These are phyloP conservation scores for Amauroascus verrucosus DNA, from an alignment of 2,329 filamentous ascomycete genomes.

Conservation along the genomic window DNA sequence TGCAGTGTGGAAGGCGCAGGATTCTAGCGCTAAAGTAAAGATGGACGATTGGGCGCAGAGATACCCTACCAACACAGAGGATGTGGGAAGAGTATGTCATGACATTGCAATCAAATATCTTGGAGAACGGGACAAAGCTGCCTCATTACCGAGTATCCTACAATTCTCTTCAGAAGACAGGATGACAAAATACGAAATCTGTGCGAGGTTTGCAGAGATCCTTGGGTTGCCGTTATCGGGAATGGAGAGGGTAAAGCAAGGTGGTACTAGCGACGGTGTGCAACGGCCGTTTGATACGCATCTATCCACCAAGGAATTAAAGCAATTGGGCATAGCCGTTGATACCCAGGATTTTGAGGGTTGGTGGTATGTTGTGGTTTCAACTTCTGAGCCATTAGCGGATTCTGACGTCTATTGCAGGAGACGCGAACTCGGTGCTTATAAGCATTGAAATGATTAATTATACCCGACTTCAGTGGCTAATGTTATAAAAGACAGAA, in stretches of 20 bases:
- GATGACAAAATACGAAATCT: constrained; percentile 86
- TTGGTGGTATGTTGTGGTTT: constrained; percentile 55
- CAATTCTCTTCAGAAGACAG: constrained; percentile 81
- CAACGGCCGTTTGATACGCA: constrained; percentile 83
- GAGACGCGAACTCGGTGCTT: constrained; percentile 13
- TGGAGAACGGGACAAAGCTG: constrained; percentile 32
- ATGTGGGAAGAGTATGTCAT: constrained; percentile 67
- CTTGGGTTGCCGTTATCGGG: constrained; percentile 61
- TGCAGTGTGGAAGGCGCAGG: constrained; percentile 61
- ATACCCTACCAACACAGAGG: constrained; percentile 82
- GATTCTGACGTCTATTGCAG: constrained; percentile 7
- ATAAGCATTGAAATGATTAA: constrained; percentile 5
- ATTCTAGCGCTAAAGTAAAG: constrained; percentile 48
- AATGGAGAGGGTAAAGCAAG: constrained; percentile 54
- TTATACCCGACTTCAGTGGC: not conserved
- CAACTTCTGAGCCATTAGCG: not conserved
- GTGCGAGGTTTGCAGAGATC: constrained; percentile 64
- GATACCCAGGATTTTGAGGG: constrained; percentile 62
- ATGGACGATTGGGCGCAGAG: constrained; percentile 82
- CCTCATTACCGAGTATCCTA: constrained; percentile 55
- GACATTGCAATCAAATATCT: constrained; percentile 65
- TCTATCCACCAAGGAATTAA: constrained; percentile 63
- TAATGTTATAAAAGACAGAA: too few relatives aligned
- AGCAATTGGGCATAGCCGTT: constrained; percentile 64
- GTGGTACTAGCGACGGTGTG: constrained; percentile 60